Conservation (phyloP, 768 basidiomycete genomes). For the Boletus tylopilopsis region DNA sequence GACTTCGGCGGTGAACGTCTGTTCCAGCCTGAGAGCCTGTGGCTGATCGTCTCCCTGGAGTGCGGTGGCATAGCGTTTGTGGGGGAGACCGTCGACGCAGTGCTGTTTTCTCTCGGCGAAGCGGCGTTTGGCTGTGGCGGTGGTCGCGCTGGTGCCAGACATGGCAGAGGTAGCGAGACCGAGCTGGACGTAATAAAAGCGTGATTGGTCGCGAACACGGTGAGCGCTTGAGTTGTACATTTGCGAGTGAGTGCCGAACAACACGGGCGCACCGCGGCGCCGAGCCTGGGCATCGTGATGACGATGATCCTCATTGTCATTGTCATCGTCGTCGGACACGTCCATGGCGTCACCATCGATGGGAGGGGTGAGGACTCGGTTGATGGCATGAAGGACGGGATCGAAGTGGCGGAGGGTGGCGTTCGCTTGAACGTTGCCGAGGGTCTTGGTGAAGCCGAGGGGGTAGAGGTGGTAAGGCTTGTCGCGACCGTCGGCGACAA, state of each 20-base stretch:
- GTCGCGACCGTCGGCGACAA: background rate
- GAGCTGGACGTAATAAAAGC: background rate
- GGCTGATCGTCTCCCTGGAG: background rate
- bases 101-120: background rate
- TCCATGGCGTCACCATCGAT: too few relatives aligned
- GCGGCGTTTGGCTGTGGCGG: background rate
- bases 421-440: background rate
- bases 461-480: background rate
- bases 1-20: background rate
- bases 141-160: background rate
- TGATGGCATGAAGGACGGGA: background rate
- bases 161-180: background rate
- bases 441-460: background rate
- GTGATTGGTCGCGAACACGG: background rate
- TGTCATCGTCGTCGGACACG: too few relatives aligned
- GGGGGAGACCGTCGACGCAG: background rate
- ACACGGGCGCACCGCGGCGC: background rate
- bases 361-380: background rate
- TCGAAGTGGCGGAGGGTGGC: background rate
- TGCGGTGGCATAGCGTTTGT: background rate
- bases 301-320: too few relatives aligned
- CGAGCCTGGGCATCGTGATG: background rate
- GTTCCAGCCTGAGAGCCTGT: background rate
- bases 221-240: background rate
- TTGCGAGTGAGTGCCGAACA: background rate